Evolutionary conservation across 1,139 yeast species (phyloP), one percentile per base, ranked within the genome.

Genomic region (Saccharomycopsis crataegensis): DNA sequence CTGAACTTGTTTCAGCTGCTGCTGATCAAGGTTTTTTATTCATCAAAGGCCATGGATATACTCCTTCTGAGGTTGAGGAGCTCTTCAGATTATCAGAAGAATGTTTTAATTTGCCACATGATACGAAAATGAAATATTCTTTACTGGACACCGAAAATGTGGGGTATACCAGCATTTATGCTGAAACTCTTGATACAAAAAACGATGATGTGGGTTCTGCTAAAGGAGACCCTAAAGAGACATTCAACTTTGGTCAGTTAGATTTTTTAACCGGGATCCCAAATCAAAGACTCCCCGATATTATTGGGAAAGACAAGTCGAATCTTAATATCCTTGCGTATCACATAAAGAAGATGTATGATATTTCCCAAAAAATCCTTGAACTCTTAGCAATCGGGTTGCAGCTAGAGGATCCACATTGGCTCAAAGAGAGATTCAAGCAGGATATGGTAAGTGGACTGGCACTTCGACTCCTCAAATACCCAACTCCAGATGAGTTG

Each of bases 201-300:
- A 51, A 59, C 33, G 72, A 71, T 46, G 67, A 22, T 22, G 4
- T 22, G 28, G 28, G 4, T 3, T 22, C 28, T 22, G 28, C 65
- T 43, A 65, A 65, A 50, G 86, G 86, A 1, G 89, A 83, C 62
- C 86, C 86, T 16, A 83, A 83, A 61, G 88, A 82, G 62, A 22
- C 28, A 22, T 22, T 22, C 28, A 22, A 22, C 28, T 22, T 22
- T 22, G 28, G 28, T 4, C 28, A 22, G 28, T 22, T 22, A 22
- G 28, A 22, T 22, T 22, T 22, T 4, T 22, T 22, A 22, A 22
- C 28, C 28, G 51, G 67, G 70, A 52, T 61, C 6, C 70, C 71
- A 4, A 63, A 69, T 49, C 65, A 65, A 8, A 48, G 59, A 14
- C 63, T 77, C 11, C 85, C 82, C 2, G 70, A 63, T 17, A 6